Conservation (phyloP, 371 early-diverging fungal genomes). For the Mucor saturninus region DNA sequence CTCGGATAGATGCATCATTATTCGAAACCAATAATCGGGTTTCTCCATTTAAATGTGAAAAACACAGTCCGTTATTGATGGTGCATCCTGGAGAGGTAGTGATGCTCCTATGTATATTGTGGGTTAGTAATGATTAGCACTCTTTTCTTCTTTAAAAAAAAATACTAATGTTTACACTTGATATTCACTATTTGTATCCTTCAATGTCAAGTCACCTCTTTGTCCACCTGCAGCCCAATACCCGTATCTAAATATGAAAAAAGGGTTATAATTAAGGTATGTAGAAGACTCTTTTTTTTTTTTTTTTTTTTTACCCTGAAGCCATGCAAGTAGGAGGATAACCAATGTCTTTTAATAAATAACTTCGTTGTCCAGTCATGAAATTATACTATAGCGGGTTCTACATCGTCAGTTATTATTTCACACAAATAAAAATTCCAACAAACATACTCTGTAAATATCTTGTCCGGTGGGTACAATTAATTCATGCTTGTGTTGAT, state of each 20-base stretch:
- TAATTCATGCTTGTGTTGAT: constrained; percentile 32
- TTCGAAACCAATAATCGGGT: constrained; percentile 85
- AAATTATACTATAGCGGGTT: constrained; percentile 61
- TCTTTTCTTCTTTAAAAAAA: too few species aligned
- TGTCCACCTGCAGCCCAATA: constrained; percentile 93
- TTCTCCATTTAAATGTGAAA: constrained; percentile 67
- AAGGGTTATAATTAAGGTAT: neutral
- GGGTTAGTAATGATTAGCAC: too few species aligned
- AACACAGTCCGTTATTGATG: constrained; percentile 91
- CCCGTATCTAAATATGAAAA: constrained; percentile 55
- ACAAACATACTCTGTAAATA: constrained; percentile 27
- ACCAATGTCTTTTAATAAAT: constrained; percentile 61
- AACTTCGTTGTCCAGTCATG: constrained; percentile 46
- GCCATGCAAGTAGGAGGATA: constrained; percentile 87
- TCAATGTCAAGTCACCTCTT: constrained; percentile 82
- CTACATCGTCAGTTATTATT: neutral
- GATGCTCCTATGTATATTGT: constrained; percentile 55
- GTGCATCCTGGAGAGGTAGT: constrained; percentile 81
- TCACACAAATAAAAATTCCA: neutral
- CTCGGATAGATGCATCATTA: constrained; percentile 93
- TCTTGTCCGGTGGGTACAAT: constrained; percentile 48
- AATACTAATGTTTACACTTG: constrained; percentile 37
- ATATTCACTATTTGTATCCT: constrained; percentile 74
- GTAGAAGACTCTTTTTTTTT: neutral
- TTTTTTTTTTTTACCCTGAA: constrained; percentile 53